phyloP scores from a whole-genome alignment of 2,329 filamentous ascomycete genomes.

The Colletotrichum spaethianum region DNA sequence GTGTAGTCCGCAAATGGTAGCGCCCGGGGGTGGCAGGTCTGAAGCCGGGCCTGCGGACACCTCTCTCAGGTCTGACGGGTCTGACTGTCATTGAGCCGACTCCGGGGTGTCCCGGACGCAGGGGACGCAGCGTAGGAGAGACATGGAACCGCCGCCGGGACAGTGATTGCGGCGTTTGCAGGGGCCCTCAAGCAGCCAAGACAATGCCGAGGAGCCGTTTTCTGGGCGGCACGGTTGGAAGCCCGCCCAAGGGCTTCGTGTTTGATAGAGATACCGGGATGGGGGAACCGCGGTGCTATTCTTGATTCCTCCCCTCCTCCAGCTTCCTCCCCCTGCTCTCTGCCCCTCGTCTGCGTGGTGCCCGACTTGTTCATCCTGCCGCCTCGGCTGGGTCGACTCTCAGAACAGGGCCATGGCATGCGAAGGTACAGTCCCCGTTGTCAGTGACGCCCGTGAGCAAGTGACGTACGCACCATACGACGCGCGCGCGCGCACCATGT shows the following conservation, averaged over 20 bases:
- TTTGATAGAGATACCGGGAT: neutral
- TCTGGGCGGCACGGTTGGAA: slow-evolving; percentile 22
- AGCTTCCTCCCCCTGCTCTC: neutral
- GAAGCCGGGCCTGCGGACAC: neutral
- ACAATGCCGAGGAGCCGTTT: slow-evolving; percentile 25
- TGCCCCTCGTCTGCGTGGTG: neutral
- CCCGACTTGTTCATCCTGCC: neutral
- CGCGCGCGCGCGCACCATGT: slow-evolving; percentile 15
- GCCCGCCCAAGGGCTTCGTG: slow-evolving; percentile 15
- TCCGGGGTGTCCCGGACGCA: slow-evolving; percentile 18
- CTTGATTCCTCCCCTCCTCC: neutral
- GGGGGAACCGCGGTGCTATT: neutral
- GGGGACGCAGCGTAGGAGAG: neutral
- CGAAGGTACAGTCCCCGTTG: neutral
- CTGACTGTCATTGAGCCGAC: neutral
- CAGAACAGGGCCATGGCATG: slow-evolving; percentile 16
- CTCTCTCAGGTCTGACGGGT: neutral
- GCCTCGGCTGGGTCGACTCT: neutral
- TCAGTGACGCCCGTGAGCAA: slow-evolving; percentile 14
- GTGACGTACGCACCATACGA: slow-evolving; percentile 36
- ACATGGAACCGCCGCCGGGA: neutral
- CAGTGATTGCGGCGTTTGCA: slow-evolving; percentile 15
- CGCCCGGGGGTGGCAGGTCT: neutral
- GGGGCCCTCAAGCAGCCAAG: slow-evolving; percentile 17
- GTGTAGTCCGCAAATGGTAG: neutral